Evolutionary conservation across 306 rosid genomes (phyloP), one percentile per base, ranked within the genome.

Genomic region (Oxytropis ochrocephala): DNA sequence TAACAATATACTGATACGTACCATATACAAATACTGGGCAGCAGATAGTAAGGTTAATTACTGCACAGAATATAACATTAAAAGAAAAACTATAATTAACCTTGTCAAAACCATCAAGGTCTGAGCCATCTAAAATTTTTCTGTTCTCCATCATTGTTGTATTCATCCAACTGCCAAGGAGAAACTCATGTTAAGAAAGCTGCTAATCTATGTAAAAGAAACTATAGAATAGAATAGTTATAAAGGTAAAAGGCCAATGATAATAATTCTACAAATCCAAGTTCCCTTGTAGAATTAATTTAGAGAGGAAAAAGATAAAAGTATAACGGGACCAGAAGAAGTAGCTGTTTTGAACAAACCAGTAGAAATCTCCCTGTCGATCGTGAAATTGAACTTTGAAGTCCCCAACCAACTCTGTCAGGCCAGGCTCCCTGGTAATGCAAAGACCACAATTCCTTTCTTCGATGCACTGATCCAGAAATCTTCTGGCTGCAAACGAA

Each of bases 351-450:
- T 11, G 21, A 69, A 74, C 83, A 44, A 67, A 95, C 99, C 94
- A 95, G 88, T 87, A 95, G 83, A 95, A 95, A 80, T 95, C 99
- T 81, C 99, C 99, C 58, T 84, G 97, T 35, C 96, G 89, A 39
- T 91, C 96, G 14, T 89, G 88, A 64, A 95, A 95, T 63, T 89
- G 86, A 75, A 95, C 81, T 84, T 89, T 95, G 88, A 89, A 91
- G 85, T 94, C 97, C 79, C 99, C 99, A 53, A 10, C 69, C 69
- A 94, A 70, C 83, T 89, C 95, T 1, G 99, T 75, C 72, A 94
- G 69, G 71, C 99, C 97, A 39, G 91, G 97, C 75, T 94, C 97
- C 78, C 97, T 0, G 97, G 99, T 73, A 91, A 72, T 9, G 96
- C 97, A 72, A 94, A 94, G 53, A 91, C 96, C 84, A 94, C 72